phyloP scores from a whole-genome alignment of 257 asterid species.

The Penstemon davidsonii region DNA sequence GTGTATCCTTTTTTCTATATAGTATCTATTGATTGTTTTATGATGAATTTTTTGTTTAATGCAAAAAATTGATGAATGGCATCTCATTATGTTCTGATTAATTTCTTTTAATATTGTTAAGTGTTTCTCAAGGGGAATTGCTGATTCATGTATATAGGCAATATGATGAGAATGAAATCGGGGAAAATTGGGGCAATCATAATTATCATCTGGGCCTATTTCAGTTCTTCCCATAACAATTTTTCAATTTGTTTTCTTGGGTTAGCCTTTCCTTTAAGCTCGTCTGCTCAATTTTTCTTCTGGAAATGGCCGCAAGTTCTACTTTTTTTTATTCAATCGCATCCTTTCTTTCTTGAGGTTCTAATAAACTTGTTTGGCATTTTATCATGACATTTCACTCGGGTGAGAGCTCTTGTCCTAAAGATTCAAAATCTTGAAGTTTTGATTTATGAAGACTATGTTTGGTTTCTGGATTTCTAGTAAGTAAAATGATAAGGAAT shows the following conservation, averaged over 20 bases:
- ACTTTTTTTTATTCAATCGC: too few species aligned
- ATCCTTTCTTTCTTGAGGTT: too few species aligned
- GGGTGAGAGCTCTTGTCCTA: background rate
- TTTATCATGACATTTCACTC: background rate
- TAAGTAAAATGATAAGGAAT: too few species aligned
- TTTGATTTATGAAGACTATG: background rate
- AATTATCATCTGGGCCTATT: background rate
- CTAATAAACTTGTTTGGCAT: too few species aligned
- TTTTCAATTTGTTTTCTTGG: background rate
- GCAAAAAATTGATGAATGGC: background rate
- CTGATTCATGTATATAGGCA: background rate
- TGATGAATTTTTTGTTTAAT: background rate
- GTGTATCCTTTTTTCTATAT: conserved; percentile 52
- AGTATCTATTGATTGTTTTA: background rate
- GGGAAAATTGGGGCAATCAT: background rate
- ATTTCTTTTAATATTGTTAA: background rate
- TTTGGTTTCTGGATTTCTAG: background rate
- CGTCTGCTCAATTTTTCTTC: background rate
- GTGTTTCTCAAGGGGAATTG: too few species aligned
- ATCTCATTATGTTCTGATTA: background rate
- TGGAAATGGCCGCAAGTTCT: background rate
- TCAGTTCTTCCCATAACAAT: background rate
- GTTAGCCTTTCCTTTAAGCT: background rate
- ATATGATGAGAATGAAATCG: background rate
- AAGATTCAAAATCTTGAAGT: background rate